Evolutionary conservation across 2,329 filamentous ascomycete species (phyloP), one percentile per base, ranked within the genome.

Genomic region (Apiospora aurea): DNA sequence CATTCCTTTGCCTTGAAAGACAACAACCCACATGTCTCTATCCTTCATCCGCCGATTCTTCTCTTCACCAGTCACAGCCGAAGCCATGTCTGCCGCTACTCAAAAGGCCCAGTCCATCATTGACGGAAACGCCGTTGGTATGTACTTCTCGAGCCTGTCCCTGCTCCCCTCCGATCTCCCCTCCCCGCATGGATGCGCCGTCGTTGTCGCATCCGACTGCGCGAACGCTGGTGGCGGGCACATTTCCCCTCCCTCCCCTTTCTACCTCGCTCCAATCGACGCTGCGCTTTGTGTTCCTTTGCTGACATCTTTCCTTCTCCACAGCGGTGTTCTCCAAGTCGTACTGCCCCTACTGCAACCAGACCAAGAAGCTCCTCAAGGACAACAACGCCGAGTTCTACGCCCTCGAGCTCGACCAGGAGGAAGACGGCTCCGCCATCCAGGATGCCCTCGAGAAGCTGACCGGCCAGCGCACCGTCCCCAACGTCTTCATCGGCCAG

Each of bases 251-350:
- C 16, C 64, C 61, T 70, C 51, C n/a, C 21, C 46, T 47, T 47
- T 49, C 70, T 43, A 43, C 41, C 21, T 70, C 29, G 64, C 53
- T 26, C 26, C 13, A 34, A 26, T 43, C 8, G 6, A 53, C 38
- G 41, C 44, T 70, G 10, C 18, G 21, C 0, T 7, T n/a, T n/a
- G 34, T 14, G 3, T 5, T n/a, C 29, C 3, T 64, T 26, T 41
- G 16, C 57, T 76, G 74, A 75, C 24, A 29, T 46, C 11, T n/a
- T 41, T 29, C 44, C 14, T 6, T 14, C 18, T 18, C 18, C 38
- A 43, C 69, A 94, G 93, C 96, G 79, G 94, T 99, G 82, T 99
- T 99, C 89, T 95, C 93, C 85, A 99, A 99, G 87, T 94, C 92
- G 21, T 97, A 94, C 87, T 99, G 96, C 89, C 95, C 95, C 16